phyloP scores from a whole-genome alignment of 176 grass and related monocot species.

The sorghum (Sorghum bicolor) region DNA sequence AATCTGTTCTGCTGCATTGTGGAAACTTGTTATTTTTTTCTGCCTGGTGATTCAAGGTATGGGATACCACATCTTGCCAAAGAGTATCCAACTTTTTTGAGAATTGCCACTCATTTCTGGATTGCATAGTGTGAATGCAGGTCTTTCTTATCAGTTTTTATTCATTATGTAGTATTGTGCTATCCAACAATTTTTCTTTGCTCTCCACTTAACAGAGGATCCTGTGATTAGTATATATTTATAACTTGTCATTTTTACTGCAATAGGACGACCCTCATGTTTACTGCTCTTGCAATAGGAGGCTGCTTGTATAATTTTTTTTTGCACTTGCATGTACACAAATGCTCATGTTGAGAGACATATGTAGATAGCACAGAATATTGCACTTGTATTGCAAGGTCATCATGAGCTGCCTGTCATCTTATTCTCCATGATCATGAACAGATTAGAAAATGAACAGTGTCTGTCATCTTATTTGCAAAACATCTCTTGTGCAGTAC shows the following conservation, averaged over 20 bases:
- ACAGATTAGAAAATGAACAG: neutral
- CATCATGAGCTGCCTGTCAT: neutral
- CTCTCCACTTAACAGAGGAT: neutral
- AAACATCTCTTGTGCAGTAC: neutral
- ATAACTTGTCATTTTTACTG: neutral
- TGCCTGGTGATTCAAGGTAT: constrained; percentile 35
- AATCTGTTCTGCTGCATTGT: constrained; percentile 39
- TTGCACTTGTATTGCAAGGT: neutral
- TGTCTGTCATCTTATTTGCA: neutral
- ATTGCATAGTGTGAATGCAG: neutral
- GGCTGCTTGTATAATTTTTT: neutral
- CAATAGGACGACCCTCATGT: neutral
- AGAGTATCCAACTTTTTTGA: constrained; percentile 40
- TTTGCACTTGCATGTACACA: neutral
- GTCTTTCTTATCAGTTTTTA: neutral
- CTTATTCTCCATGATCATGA: neutral
- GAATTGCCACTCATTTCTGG: constrained; percentile 47
- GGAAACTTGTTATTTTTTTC: constrained; percentile 42
- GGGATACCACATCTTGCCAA: constrained; percentile 34
- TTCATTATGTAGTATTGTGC: neutral
- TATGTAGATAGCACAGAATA: neutral
- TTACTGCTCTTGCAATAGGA: too few relatives aligned
- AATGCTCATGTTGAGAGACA: neutral
- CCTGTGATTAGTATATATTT: neutral
- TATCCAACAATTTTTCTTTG: neutral